These are phyloP conservation scores for Termitomyces sp. DNA, from an alignment of 768 basidiomycete species.

Conservation along the genomic window DNA sequence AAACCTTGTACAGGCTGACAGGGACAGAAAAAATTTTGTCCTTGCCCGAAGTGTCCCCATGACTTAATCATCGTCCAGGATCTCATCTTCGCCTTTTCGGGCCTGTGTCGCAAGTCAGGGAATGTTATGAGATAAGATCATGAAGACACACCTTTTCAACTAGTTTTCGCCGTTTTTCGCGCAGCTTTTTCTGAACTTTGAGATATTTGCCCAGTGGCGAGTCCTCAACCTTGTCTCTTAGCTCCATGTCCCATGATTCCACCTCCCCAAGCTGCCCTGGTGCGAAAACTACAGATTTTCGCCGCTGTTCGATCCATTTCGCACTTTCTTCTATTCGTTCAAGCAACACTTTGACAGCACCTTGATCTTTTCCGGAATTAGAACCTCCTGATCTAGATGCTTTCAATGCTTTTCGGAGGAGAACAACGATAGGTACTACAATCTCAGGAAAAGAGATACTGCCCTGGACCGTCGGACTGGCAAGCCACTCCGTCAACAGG, in stretches of 20 bases:
- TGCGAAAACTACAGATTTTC: conserved; percentile 67
- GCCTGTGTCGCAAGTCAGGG: conserved; percentile 40
- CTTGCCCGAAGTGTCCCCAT: background rate
- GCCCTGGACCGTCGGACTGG: conserved; percentile 62
- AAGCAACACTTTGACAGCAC: conserved; percentile 65
- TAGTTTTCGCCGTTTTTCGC: conserved; percentile 66
- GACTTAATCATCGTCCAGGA: conserved; percentile 41
- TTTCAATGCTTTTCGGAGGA: conserved; percentile 73
- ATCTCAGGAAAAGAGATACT: conserved; percentile 95
- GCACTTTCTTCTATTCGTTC: conserved; percentile 86
- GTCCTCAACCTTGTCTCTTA: conserved; percentile 54
- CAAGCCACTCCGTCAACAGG: conserved; percentile 79
- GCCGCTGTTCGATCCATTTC: conserved; percentile 67
- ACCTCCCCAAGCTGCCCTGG: conserved; percentile 71
- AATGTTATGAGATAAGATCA: conserved; percentile 9
- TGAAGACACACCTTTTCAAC: conserved; percentile 60
- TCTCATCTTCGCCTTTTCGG: conserved; percentile 63
- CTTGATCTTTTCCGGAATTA: conserved; percentile 49
- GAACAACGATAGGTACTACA: conserved; percentile 68
- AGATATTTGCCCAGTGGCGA: conserved; percentile 81
- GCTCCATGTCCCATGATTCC: conserved; percentile 60
- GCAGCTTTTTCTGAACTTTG: conserved; percentile 72
- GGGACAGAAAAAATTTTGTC: background rate
- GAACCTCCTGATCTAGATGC: conserved; percentile 33
- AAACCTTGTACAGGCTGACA: background rate